These are phyloP conservation scores for Huiozyma sinensis DNA, from an alignment of 805 yeast genomes.

Conservation along the genomic window DNA sequence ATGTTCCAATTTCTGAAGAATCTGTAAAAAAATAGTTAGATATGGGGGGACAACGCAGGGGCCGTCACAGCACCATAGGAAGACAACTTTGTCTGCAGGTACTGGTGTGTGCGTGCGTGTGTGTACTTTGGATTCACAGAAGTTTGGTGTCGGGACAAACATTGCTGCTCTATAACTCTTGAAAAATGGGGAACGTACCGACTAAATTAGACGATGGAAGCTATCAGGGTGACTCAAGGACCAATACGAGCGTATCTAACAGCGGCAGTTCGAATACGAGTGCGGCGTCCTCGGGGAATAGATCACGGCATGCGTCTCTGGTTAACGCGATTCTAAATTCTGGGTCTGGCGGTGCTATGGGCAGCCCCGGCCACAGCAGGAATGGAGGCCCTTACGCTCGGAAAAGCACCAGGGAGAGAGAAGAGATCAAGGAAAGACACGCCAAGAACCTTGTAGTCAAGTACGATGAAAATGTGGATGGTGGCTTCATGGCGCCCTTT, in stretches of 20 bases:
- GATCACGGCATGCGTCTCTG: constrained; percentile 17
- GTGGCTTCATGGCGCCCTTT: constrained; percentile 86
- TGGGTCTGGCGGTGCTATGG: constrained; percentile 7
- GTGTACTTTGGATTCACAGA: too few species aligned
- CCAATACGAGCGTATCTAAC: not conserved
- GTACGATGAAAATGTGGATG: constrained; percentile 71
- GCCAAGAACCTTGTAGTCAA: constrained; percentile 48
- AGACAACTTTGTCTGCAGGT: too few species aligned
- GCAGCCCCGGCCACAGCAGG: constrained; percentile 11
- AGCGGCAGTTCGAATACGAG: not conserved
- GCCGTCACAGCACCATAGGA: too few species aligned
- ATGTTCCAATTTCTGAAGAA: too few species aligned
- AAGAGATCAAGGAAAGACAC: constrained; percentile 41
- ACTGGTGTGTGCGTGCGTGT: too few species aligned
- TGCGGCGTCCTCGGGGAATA: constrained; percentile 6
- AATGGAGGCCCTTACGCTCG: constrained; percentile 17
- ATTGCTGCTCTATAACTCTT: too few species aligned
- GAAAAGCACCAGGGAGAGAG: constrained; percentile 45
- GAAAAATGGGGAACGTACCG: constrained; percentile 39
- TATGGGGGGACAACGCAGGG: too few species aligned
- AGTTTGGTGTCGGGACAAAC: too few species aligned
- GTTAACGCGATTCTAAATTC: constrained; percentile 16
- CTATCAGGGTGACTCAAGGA: constrained; percentile 4
- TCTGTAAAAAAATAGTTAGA: too few species aligned
- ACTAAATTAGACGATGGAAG: constrained; percentile 29